A percentile compares a stretch with the other conserved stretches of the same genome.
phyloP scores from a whole-genome alignment of 2,329 filamentous ascomycete genomes.

The Tolypocladium ophioglossoides region DNA sequence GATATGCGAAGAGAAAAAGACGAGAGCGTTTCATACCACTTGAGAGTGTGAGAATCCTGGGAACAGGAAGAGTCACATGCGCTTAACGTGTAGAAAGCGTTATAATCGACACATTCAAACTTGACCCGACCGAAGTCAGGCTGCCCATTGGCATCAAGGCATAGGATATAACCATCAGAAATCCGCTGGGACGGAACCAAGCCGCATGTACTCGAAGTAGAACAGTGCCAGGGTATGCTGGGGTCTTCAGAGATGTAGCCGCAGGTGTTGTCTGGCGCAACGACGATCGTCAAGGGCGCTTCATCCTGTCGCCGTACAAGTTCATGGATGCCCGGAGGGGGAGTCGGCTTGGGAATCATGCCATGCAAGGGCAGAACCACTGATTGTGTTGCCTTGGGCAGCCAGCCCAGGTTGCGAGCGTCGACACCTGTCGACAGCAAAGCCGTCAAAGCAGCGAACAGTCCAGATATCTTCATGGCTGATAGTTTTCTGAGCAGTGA shows the following conservation, averaged over 20 bases:
- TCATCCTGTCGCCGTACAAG: conserved; percentile 11
- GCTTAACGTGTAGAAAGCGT: conserved; percentile 20
- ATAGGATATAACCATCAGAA: conserved; percentile 27
- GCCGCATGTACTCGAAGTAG: conserved; percentile 23
- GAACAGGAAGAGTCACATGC: conserved; percentile 29
- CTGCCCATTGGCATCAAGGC: conserved; percentile 27
- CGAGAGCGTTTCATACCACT: conserved; percentile 26
- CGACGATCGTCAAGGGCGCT: conserved; percentile 13
- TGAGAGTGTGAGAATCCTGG: conserved; percentile 28
- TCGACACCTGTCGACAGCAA: conserved; percentile 20
- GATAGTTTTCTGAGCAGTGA: neutral
- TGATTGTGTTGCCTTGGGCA: conserved; percentile 22
- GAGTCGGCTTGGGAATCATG: conserved; percentile 29
- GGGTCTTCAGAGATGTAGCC: conserved; percentile 33
- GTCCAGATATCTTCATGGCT: conserved; percentile 11
- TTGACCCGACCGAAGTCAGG: conserved; percentile 20
- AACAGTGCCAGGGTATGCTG: conserved; percentile 30
- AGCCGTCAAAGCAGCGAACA: conserved; percentile 10
- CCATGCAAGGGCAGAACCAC: conserved; percentile 23
- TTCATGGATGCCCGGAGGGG: conserved; percentile 23
- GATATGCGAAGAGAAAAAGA: neutral
- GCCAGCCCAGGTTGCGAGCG: conserved; percentile 13
- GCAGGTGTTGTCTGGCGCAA: conserved; percentile 39
- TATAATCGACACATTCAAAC: conserved; percentile 28
- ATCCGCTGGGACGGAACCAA: conserved; percentile 22